Evolutionary conservation across 495 filamentous ascomycete species (phyloP).

Genomic region (Neurospora sp.): DNA sequence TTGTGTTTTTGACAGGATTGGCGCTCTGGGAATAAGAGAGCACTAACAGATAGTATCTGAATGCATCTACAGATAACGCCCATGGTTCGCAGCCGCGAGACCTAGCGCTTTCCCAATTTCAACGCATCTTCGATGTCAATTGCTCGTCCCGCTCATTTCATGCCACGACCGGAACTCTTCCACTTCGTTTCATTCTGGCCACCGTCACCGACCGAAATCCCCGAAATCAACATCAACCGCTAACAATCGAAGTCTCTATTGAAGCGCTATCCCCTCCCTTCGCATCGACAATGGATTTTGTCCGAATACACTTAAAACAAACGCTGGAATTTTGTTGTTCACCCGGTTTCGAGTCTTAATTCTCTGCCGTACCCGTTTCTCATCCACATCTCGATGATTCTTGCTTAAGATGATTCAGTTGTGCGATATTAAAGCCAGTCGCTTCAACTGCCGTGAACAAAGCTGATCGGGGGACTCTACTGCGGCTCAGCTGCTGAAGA

Average conservation of each 20-base stretch:
- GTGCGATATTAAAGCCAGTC: neutral
- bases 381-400: neutral
- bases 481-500: neutral
- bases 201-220: neutral
- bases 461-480: neutral
- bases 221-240: neutral
- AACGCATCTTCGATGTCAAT: neutral
- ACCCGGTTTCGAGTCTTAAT: neutral
- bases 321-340: neutral
- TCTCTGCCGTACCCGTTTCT: neutral
- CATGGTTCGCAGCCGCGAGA: neutral
- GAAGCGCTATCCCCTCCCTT: neutral
- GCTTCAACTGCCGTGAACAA: neutral
- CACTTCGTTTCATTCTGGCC: neutral
- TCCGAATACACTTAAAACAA: neutral
- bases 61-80: neutral
- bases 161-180: neutral
- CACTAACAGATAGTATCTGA: neutral
- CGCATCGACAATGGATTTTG: neutral
- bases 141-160: neutral
- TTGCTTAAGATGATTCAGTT: neutral
- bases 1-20: neutral
- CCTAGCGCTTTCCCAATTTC: too few species aligned
- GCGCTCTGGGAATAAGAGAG: neutral
- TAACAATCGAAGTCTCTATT: neutral